These are phyloP conservation scores for Takashimella tepidaria DNA, from an alignment of 1,284 basidiomycete species.

Conservation along the genomic window DNA sequence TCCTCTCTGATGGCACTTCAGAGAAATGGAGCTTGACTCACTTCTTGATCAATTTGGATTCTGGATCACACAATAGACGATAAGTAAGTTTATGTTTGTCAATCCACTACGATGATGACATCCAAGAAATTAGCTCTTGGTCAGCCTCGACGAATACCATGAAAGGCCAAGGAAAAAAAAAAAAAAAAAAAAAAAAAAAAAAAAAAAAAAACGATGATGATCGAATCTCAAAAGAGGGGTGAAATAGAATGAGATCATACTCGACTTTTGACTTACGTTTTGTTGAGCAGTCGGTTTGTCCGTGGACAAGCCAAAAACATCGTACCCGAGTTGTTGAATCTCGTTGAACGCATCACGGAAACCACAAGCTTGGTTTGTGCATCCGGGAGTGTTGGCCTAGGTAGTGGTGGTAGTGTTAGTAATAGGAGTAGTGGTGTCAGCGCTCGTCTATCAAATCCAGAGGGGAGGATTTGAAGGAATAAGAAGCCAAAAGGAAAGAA, in stretches of 20 bases:
- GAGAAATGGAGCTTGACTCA: constrained; percentile 15
- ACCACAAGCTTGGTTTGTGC: constrained; percentile 82
- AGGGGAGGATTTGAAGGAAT: constrained; percentile 37
- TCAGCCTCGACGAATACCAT: neutral
- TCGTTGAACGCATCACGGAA: constrained; percentile 76
- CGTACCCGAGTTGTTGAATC: constrained; percentile 64
- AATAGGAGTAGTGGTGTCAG: constrained; percentile 7
- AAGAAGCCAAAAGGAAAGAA: constrained; percentile 53
- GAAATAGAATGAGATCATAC: neutral
- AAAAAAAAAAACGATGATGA: neutral
- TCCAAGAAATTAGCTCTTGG: neutral
- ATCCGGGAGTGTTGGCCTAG: constrained; percentile 59
- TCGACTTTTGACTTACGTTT: constrained; percentile 60
- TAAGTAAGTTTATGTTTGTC: constrained; percentile 72
- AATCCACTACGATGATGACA: constrained; percentile 36
- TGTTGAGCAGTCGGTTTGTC: constrained; percentile 73
- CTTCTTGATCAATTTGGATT: constrained; percentile 68
- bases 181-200: neutral
- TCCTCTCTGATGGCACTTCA: no score
- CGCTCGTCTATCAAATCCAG: constrained; percentile 1
- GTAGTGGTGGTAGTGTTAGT: no score
- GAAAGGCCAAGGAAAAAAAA: neutral
- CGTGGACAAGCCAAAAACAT: constrained; percentile 78
- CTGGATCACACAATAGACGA: constrained; percentile 78
- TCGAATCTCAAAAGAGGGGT: neutral